Evolutionary conservation across 2,329 filamentous ascomycete species (phyloP), one percentile per base, ranked within the genome.

Genomic region (Corinectria fuckeliana): DNA sequence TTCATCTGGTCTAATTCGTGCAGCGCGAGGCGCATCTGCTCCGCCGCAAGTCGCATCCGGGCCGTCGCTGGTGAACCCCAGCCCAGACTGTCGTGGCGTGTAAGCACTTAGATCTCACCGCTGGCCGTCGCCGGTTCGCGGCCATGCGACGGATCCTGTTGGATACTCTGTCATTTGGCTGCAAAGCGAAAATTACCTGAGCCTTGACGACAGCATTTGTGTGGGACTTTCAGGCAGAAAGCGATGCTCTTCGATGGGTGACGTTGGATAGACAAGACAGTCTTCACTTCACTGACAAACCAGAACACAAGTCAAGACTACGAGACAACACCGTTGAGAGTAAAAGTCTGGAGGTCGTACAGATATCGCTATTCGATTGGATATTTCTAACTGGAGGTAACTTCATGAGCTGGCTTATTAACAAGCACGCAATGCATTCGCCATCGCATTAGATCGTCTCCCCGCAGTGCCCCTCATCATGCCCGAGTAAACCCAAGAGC

Each of bases 21-120:
- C 32, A 36, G n/a, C n/a, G 4, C 32, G 7, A 36, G 14, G 5
- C 14, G 5, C n/a, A 14, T 2, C 32, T 36, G 32, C 32, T 36
- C 32, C 7, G 6, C 6, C 32, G 6, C n/a, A 36, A 14, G 3
- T 36, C n/a, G 5, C n/a, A 16, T 36, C 32, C 32, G 32, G 32
- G n/a, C 18, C 32, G 32, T 36, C 32, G 32, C 32, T 18, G 32
- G 18, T n/a, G 7, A 18, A 36, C 23, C 23, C 42, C 13, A 16
- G 14, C n/a, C 2, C 7, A 9, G 18, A 16, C 23, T 10, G 48
- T 20, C 2, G 55, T 52, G 39, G 41, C 14, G 9, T 21, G 48
- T 58, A 58, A 58, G 55, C 55, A 39, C 55, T 58, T 58, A 52
- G 21, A 51, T 57, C 54, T 57, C 54, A 57, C 54, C 13, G 4